These are phyloP conservation scores for Nissolia schottii DNA, from an alignment of 306 rosid species.

Conservation along the genomic window DNA sequence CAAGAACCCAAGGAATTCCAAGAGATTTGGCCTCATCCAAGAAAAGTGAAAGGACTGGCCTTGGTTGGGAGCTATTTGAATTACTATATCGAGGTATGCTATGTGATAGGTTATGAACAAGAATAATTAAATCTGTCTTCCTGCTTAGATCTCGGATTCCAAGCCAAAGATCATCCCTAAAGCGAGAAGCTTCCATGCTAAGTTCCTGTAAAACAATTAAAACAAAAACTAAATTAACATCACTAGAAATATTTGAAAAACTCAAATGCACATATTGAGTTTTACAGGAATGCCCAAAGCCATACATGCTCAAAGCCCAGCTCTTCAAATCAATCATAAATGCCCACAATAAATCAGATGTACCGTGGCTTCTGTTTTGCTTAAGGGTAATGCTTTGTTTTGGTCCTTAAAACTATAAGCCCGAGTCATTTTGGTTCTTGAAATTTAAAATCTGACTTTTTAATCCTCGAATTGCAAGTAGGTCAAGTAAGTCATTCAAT, in stretches of 20 bases:
- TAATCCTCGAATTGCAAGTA: no score
- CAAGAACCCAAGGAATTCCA: conserved; percentile 98
- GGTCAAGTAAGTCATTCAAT: no score
- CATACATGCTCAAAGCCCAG: not conserved
- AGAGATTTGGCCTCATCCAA: conserved; percentile 94
- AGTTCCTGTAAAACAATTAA: conserved; percentile 56
- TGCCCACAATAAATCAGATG: not conserved
- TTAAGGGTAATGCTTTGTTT: no score
- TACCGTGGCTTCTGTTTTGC: not conserved
- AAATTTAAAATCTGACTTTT: no score
- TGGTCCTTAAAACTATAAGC: no score
- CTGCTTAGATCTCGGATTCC: conserved; percentile 81
- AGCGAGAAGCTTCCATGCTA: conserved; percentile 54
- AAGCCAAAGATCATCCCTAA: conserved; percentile 79
- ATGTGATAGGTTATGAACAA: conserved; percentile 93
- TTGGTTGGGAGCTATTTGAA: conserved; percentile 52
- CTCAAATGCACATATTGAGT: not conserved
- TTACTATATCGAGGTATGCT: conserved; percentile 65
- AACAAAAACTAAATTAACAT: not conserved
- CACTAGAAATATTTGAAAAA: not conserved
- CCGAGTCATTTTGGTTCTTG: no score
- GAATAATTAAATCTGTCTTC: conserved; percentile 84
- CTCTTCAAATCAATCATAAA: conserved; percentile 7
- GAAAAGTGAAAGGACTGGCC: conserved; percentile 75
- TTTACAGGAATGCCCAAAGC: no score